Conservation (phyloP, 345 rosid genomes). For the Dipteronia sinensis region DNA sequence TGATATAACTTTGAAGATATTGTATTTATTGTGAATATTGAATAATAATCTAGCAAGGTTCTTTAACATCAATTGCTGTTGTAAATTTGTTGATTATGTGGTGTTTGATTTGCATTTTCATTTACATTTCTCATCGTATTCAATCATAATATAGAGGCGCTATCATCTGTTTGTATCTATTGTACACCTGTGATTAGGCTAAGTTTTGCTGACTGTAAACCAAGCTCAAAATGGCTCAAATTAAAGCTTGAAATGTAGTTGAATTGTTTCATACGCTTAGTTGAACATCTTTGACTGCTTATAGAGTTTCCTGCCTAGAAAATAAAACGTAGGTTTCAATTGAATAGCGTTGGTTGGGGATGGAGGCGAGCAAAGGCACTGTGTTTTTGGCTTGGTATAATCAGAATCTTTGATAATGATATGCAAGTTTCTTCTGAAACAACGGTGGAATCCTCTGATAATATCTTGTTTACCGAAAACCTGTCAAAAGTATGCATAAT, state of each 20-base stretch:
- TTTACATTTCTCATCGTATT: neutral
- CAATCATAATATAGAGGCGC: neutral
- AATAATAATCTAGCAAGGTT: neutral
- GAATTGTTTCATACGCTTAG: neutral
- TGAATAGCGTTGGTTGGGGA: neutral
- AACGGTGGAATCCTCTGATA: neutral
- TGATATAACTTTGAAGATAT: neutral
- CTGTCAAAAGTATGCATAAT: neutral
- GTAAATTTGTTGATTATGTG: neutral
- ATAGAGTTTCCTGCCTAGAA: neutral
- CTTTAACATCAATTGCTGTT: neutral
- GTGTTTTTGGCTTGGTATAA: constrained; percentile 2
- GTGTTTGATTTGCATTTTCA: neutral
- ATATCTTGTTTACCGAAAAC: neutral
- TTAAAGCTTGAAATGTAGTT: neutral
- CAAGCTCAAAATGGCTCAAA: neutral
- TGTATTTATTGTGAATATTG: constrained; percentile 15
- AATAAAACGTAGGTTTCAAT: neutral
- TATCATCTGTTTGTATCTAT: neutral
- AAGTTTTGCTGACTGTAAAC: neutral
- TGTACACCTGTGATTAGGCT: neutral
- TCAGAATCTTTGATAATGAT: neutral
- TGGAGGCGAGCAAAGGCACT: neutral
- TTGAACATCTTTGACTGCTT: neutral
- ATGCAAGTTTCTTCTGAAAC: neutral